Evolutionary conservation across 1,284 basidiomycete species (phyloP).

Genomic region (Porodaedalea pini): DNA sequence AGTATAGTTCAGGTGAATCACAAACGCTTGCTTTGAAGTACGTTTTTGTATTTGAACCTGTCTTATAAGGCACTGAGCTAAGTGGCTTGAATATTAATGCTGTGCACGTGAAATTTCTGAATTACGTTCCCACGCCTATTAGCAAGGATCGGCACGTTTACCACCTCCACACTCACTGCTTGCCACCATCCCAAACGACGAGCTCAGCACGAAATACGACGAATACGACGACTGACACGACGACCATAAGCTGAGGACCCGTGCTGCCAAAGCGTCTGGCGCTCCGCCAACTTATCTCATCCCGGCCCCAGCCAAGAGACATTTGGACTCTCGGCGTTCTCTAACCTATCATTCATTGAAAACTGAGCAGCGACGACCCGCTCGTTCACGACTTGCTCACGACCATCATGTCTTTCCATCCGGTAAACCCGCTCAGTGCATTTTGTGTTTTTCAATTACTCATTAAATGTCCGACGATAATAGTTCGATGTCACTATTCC

Average conservation of each 20-base stretch:
- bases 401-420: slow-evolving; percentile 14
- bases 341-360: too few species aligned
- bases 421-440: slow-evolving; percentile 2
- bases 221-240: neutral
- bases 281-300: neutral
- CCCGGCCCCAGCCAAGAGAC: neutral
- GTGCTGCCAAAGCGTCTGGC: neutral
- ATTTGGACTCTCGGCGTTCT: neutral
- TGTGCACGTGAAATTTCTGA: neutral
- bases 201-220: neutral
- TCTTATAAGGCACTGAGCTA: neutral
- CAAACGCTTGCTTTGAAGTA: neutral
- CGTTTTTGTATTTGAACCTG: neutral
- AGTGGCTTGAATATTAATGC: neutral
- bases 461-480: neutral
- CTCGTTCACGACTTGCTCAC: neutral
- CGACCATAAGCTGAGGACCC: neutral
- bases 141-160: slow-evolving; percentile 1
- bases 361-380: too few species aligned
- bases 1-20: slow-evolving; percentile 13
- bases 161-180: neutral
- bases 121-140: neutral
- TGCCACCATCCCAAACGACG: neutral
- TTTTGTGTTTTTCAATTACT: neutral
- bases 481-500: slow-evolving; percentile 69